Conservation (phyloP, 2,329 filamentous ascomycete species). For the Helotiales sp. region DNA sequence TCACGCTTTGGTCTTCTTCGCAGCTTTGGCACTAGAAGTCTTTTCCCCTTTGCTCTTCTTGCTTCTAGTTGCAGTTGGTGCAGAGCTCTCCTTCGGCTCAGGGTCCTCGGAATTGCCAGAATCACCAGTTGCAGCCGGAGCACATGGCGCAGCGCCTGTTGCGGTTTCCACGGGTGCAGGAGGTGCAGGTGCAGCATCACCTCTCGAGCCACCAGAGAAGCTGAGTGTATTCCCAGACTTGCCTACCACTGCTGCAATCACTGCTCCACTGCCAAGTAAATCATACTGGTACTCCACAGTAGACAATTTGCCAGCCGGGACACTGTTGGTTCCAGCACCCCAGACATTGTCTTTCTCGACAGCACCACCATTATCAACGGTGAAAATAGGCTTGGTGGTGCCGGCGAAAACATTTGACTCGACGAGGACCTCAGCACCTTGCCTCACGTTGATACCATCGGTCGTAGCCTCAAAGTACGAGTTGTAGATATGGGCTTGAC, state of each 20-base stretch:
- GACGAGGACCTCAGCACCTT: conserved; percentile 60
- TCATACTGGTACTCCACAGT: conserved; percentile 59
- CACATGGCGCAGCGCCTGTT: neutral
- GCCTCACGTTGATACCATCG: conserved; percentile 61
- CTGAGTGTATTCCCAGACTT: conserved; percentile 45
- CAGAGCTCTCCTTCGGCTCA: neutral
- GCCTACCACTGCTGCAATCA: conserved; percentile 36
- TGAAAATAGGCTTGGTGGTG: conserved; percentile 52
- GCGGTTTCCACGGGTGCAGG: neutral
- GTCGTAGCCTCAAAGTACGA: conserved; percentile 51
- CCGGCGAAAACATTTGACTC: conserved; percentile 58
- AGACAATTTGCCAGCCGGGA: conserved; percentile 55
- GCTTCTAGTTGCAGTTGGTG: neutral
- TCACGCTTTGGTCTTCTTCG: neutral
- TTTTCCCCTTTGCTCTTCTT: neutral
- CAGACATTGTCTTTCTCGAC: conserved; percentile 53
- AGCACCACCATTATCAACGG: conserved; percentile 51
- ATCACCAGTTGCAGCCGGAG: neutral
- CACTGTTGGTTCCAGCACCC: conserved; percentile 53
- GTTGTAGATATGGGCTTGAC: conserved; percentile 67
- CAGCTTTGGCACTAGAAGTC: neutral
- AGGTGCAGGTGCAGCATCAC: neutral
- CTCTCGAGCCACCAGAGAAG: conserved; percentile 26
- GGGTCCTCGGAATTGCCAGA: neutral
- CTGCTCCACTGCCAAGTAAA: conserved; percentile 3